Conservation (phyloP, 345 rosid species). For the Eucalyptus erythrocorys region DNA sequence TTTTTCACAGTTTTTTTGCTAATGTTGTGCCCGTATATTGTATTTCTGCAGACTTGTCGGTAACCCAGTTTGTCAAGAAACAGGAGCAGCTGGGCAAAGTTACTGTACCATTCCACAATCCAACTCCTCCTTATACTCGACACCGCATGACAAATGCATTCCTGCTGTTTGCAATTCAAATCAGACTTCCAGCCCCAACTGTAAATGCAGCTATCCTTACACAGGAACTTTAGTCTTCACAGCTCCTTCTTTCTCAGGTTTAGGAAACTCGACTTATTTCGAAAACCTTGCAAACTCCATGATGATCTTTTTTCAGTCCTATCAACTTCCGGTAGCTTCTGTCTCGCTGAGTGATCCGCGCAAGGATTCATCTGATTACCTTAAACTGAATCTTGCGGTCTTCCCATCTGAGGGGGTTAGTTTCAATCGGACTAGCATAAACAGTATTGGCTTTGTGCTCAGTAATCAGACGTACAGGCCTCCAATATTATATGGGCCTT, state of each 20-base stretch:
- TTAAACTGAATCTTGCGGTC: slow-evolving; percentile 28
- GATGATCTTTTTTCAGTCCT: slow-evolving; percentile 1
- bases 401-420: slow-evolving; percentile 38
- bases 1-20: not conserved
- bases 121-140: slow-evolving; percentile 14
- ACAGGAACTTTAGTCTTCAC: slow-evolving; percentile 49
- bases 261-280: slow-evolving; percentile 22
- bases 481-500: slow-evolving; percentile 47
- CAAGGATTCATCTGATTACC: slow-evolving; percentile 24
- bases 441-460: slow-evolving; percentile 28
- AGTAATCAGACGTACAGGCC: slow-evolving; percentile 63
- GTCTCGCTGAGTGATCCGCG: slow-evolving; percentile 42
- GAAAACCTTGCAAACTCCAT: slow-evolving; percentile 14
- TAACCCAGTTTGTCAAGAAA: slow-evolving; percentile 53
- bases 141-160: slow-evolving; percentile 29
- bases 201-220: slow-evolving; percentile 57
- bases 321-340: slow-evolving; percentile 50
- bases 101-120: slow-evolving; percentile 27
- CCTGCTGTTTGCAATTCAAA: slow-evolving; percentile 12
- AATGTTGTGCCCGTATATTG: not conserved
- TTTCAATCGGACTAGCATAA: slow-evolving; percentile 35
- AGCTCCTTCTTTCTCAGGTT: slow-evolving; percentile 55
- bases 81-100: not conserved
- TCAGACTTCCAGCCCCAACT: slow-evolving; percentile 43
- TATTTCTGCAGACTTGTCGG: slow-evolving; percentile 45